Base-by-base conservation (phyloP, 805 yeast genomes). In the Ogataea methanolica region DNA sequence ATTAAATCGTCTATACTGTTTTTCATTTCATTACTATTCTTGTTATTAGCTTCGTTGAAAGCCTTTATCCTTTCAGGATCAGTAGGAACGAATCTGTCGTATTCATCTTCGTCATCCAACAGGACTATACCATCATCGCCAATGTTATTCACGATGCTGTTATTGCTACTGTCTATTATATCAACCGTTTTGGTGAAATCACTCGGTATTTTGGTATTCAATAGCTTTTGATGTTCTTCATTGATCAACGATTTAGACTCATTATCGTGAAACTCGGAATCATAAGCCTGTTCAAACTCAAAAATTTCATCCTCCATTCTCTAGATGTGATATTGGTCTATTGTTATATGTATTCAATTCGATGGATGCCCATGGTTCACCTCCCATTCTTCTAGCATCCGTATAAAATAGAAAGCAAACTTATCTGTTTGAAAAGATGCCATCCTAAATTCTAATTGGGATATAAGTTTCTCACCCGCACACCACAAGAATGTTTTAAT, bases 11-110 rank as follows among this genome's bases (percentile, higher is more conserved):
- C 33, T 26, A 6, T 22, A 23, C 6, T 31, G 42, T 16, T n/a
- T 37, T 19, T 38, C 33, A 16, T 45, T 21, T 23, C 39, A 39
- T 14, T 49, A 45, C 33, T 42, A 43, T n/a, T 40, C 36, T 17
- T 43, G 9, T 11, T 26, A 26, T 9, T 26, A 4, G 11, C 36
- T 9, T n/a, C 33, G 15, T 37, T 36, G 43, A 55, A 62, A 17
- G 54, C 52, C n/a, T 53, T 47, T 14, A 63, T 53, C 15, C 50
- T 38, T 7, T 41, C 47, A 3, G 52, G 48, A 37, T 62, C 61
- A 5, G 62, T 59, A 6, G 67, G 68, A 2, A 63, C 53, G 50
- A 62, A 63, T 47, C 49, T 56, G 41, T 65, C 69, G 40, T 65
- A 65, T 4, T 47, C 39, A 7, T 61, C 68, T 29, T 63, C 68